These are phyloP conservation scores for Paraphoma chrysanthemicola DNA, from an alignment of 2,329 filamentous ascomycete genomes.

Conservation along the genomic window DNA sequence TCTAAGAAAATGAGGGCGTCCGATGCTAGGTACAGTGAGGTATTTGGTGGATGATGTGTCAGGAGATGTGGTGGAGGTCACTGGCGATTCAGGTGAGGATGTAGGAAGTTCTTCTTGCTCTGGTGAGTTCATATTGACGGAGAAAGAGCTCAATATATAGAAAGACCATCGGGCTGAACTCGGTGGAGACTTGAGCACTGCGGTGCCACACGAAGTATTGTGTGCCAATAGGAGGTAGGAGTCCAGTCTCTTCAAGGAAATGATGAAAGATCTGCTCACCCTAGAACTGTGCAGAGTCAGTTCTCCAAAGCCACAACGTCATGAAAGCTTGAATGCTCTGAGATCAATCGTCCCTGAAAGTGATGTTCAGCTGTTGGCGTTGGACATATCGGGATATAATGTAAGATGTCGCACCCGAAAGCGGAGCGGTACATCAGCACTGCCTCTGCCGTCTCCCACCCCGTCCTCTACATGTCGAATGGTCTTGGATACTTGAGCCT, in stretches of 20 bases:
- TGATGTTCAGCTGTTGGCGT: slow-evolving; percentile 12
- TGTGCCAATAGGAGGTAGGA: slow-evolving; percentile 4
- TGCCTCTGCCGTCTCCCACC: not conserved
- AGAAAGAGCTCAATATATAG: slow-evolving; percentile 23
- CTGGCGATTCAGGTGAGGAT: slow-evolving; percentile 14
- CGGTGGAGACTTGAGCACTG: not conserved
- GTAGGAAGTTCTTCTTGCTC: slow-evolving; percentile 9
- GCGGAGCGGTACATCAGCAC: slow-evolving; percentile 12
- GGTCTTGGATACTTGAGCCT: not conserved
- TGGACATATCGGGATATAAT: slow-evolving; percentile 6
- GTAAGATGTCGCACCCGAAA: slow-evolving; percentile 15
- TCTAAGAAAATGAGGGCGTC: not conserved
- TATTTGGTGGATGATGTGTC: slow-evolving; percentile 19
- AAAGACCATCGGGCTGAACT: not conserved
- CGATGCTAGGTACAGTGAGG: slow-evolving; percentile 21
- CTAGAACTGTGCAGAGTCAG: slow-evolving; percentile 13
- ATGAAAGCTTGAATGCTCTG: slow-evolving; percentile 5
- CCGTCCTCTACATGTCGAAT: slow-evolving; percentile 1
- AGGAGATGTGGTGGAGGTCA: slow-evolving; percentile 7
- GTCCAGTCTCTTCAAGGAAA: slow-evolving; percentile 3
- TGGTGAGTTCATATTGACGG: slow-evolving; percentile 14
- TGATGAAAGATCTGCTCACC: slow-evolving; percentile 4
- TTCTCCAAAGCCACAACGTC: slow-evolving; percentile 27
- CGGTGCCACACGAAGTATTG: not conserved
- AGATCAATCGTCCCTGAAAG: slow-evolving; percentile 6